Percentiles rank a stretch among this genome's conserved stretches.
Evolutionary conservation across 73 alveolate species (phyloP).

Genomic region (Paramecium bursaria): DNA sequence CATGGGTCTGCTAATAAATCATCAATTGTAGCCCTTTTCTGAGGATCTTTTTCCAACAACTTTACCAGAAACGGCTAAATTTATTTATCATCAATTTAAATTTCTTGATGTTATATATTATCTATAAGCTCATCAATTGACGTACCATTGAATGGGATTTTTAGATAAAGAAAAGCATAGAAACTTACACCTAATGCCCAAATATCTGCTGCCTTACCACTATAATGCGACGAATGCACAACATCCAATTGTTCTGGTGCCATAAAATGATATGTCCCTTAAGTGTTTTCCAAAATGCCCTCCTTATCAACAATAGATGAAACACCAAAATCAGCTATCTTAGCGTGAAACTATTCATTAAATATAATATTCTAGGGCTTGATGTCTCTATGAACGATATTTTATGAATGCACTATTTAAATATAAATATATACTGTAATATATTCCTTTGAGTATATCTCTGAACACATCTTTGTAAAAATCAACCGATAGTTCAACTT

Average conservation of each 20-base stretch:
- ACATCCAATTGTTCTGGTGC: conserved; percentile 95
- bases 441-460: conserved; percentile 78
- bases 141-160: conserved; percentile 86
- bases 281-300: conserved; percentile 83
- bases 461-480: conserved; percentile 71
- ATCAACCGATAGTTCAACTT: conserved; percentile 58
- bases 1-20: conserved; percentile 85
- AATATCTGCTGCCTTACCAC: conserved; percentile 95
- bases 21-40: conserved; percentile 78
- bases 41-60: conserved; percentile 89
- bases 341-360: conserved; percentile 81
- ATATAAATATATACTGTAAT: conserved; percentile 42
- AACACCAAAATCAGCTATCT: conserved; percentile 94
- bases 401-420: conserved; percentile 78
- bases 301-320: conserved; percentile 74
- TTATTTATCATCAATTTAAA: conserved; percentile 71
- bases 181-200: conserved; percentile 97
- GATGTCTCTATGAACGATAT: conserved; percentile 95
- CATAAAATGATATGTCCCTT: conserved; percentile 95
- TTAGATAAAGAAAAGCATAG: conserved; percentile 85
- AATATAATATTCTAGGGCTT: conserved; percentile 96
- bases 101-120: conserved; percentile 68
- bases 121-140: conserved; percentile 83
- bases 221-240: conserved; percentile 66
- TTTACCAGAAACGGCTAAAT: conserved; percentile 15